A percentile compares a stretch with the other conserved stretches of the same genome.
These are phyloP conservation scores for Penicillium oxalicum DNA, from an alignment of 2,329 filamentous ascomycete species.

Conservation along the genomic window DNA sequence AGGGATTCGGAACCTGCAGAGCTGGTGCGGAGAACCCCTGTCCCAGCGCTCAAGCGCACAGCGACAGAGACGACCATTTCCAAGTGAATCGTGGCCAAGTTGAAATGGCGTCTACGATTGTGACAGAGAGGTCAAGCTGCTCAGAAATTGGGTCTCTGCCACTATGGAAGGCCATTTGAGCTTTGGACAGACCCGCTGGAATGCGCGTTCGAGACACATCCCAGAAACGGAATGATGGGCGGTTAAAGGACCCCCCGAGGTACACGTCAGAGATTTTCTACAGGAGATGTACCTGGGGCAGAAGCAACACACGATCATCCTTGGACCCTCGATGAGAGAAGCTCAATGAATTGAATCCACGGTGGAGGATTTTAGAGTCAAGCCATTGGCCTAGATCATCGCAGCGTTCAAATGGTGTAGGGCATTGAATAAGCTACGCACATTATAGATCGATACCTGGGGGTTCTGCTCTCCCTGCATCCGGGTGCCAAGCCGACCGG, in stretches of 20 bases:
- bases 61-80: background rate
- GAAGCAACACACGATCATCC: background rate
- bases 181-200: background rate
- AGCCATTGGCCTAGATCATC: too few species aligned
- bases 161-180: too few species aligned
- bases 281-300: constrained; percentile 1
- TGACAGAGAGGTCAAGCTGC: background rate
- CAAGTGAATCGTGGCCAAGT: background rate
- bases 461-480: constrained; percentile 10
- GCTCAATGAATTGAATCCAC: background rate
- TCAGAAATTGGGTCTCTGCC: too few species aligned
- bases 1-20: constrained; percentile 22
- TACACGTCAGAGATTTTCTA: constrained; percentile 26
- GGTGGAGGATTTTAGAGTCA: background rate
- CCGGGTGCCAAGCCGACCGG: constrained; percentile 19
- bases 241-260: constrained; percentile 10
- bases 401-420: too few species aligned
- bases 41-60: constrained; percentile 4
- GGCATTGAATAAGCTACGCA: background rate
- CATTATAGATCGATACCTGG: too few species aligned
- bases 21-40: constrained; percentile 24
- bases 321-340: background rate
- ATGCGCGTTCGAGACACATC: constrained; percentile 2
- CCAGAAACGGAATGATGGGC: constrained; percentile 6
- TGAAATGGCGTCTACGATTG: background rate